phyloP scores from a whole-genome alignment of 352 stramenopile species.

The Phytopythium helicoides region DNA sequence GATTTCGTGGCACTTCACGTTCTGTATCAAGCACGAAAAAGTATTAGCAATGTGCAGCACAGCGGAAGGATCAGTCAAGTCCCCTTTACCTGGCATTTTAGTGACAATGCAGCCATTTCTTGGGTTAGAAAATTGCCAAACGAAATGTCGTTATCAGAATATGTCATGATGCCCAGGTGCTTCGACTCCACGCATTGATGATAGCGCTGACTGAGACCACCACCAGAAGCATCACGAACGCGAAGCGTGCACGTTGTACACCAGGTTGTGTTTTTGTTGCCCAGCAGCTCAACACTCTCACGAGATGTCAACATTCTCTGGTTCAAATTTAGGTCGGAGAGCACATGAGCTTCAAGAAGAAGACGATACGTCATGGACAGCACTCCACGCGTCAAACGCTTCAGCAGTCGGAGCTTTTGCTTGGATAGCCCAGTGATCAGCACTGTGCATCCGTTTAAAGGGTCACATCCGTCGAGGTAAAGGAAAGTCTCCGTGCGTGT shows the following conservation, averaged over 20 bases:
- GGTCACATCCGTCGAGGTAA: conserved; percentile 94
- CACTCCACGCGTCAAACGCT: conserved; percentile 88
- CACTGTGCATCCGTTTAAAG: conserved; percentile 93
- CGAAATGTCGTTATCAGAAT: conserved; percentile 72
- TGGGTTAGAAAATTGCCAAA: conserved; percentile 77
- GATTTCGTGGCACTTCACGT: conserved; percentile 70
- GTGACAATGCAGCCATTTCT: conserved; percentile 60
- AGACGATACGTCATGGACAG: conserved; percentile 95
- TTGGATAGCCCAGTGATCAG: conserved; percentile 91
- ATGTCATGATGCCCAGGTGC: conserved; percentile 59
- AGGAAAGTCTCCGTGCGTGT: conserved; percentile 86
- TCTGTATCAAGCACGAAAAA: conserved; percentile 32
- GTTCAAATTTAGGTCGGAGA: conserved; percentile 87
- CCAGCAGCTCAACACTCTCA: conserved; percentile 11
- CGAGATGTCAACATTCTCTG: conserved; percentile 20
- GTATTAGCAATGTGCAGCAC: too few species aligned
- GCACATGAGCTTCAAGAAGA: conserved; percentile 93
- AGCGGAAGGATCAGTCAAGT: too few species aligned
- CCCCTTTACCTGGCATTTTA: conserved; percentile 86
- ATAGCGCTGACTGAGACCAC: conserved; percentile 45
- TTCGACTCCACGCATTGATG: conserved; percentile 73
- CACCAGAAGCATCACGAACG: conserved; percentile 35
- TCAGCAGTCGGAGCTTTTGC: conserved; percentile 89
- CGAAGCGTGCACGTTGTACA: conserved; percentile 75
- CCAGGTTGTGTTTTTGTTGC: conserved; percentile 48